Evolutionary conservation across 2,329 filamentous ascomycete species (phyloP), one percentile per base, ranked within the genome.

Genomic region (Clarireedia paspali): DNA sequence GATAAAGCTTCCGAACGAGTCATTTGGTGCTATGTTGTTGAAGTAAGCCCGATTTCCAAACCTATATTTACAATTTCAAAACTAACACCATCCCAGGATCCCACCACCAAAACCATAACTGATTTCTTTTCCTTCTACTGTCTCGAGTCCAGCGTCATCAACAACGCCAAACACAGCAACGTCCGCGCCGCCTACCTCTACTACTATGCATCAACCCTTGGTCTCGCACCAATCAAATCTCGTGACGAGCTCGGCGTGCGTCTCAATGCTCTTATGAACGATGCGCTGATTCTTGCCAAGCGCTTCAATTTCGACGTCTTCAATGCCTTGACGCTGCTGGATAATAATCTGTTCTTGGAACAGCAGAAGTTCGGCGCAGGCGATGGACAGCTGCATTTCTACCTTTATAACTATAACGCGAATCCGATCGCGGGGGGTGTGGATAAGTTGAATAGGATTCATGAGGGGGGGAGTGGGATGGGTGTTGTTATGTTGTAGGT

Each of bases 121-220:
- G 94, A 99, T 73, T 96, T 96, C 74, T 87, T 96, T 74, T 96
- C 91, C 39, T 99, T 97, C 75, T 99, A 97, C 77, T 85, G 84
- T 68, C 85, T 99, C 36, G 91, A 96, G 70, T 96, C 91, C 15
- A 94, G 90, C 1, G 88, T 96, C 57, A 95, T 99, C 66, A 85
- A 87, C 63, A 84, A 90, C 68, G 75, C 82, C 47, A 88, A 88
- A 70, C 87, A 95, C 74, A 80, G 83, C 58, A 82, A 84, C 56
- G 84, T 99, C 66, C 87, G 86, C 62, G 94, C 92, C 3, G 94
- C 94, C 30, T 99, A 99, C 73, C 81, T 97, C 55, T 99, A 92
- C 76, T 99, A 99, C 78, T 99, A 99, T 70, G 94, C 89, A 56
- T 88, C 87, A 6, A 90, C 96, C 66, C 76, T 81, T 5, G 92